Evolutionary conservation across 371 early-diverging fungal species (phyloP).

Genomic region (Rhizopus microsporus): DNA sequence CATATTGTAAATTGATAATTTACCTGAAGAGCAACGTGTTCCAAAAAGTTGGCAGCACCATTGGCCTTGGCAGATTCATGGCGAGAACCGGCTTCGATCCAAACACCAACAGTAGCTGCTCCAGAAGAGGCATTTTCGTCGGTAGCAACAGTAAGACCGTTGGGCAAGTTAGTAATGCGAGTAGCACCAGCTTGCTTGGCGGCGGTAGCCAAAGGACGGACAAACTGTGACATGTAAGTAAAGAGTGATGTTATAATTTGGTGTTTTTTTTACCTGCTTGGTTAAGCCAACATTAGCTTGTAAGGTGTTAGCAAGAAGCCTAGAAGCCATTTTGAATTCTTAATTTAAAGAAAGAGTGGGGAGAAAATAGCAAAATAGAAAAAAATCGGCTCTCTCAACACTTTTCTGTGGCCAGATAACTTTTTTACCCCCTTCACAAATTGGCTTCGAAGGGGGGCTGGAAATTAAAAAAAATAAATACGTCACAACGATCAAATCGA

Average conservation of each 20-base stretch:
- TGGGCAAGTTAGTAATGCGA: constrained; percentile 81
- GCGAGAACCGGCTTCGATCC: constrained; percentile 97
- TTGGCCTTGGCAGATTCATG: constrained; percentile 90
- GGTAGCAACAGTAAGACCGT: constrained; percentile 95
- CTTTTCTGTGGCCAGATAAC: not conserved
- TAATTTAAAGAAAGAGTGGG: constrained; percentile 18
- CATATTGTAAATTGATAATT: constrained; percentile 1
- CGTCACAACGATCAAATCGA: not conserved
- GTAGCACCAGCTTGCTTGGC: constrained; percentile 59
- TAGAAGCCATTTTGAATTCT: constrained; percentile 30
- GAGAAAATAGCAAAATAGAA: constrained; percentile 16
- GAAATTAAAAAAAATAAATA: not conserved
- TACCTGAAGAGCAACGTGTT: constrained; percentile 99
- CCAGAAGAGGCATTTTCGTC: constrained; percentile 90
- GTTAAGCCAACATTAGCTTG: constrained; percentile 30
- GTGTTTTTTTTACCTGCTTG: constrained; percentile 28
- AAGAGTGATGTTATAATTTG: not conserved
- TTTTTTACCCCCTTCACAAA: constrained; percentile 3
- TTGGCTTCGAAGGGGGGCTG: not conserved
- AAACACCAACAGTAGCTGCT: constrained; percentile 97
- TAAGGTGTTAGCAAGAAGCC: constrained; percentile 34
- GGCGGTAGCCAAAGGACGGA: constrained; percentile 60
- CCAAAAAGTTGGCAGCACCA: constrained; percentile 97
- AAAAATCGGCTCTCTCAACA: not conserved
- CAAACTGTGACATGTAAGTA: constrained; percentile 32